These are phyloP conservation scores for Kurtzmaniella natalensis DNA, from an alignment of 1,139 yeast species.

Conservation along the genomic window DNA sequence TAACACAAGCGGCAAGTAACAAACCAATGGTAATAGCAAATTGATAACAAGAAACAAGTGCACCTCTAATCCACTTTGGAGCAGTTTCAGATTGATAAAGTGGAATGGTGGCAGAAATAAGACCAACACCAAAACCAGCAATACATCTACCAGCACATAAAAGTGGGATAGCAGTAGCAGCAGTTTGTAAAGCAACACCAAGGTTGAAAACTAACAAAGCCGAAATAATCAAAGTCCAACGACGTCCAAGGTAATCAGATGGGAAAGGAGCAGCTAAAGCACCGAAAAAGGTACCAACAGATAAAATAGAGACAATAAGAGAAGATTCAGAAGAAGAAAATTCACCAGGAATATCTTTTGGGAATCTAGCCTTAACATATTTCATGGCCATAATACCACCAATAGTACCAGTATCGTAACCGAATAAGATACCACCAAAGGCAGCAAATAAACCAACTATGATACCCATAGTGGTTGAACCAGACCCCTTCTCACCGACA, in stretches of 20 bases:
- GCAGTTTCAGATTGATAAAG: conserved; percentile 64
- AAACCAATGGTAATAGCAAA: conserved; percentile 61
- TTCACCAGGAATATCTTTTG: conserved; percentile 28
- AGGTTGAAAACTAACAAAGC: conserved; percentile 52
- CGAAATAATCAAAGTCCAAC: conserved; percentile 47
- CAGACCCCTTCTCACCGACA: conserved; percentile 43
- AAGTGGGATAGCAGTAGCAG: conserved; percentile 37
- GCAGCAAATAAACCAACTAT: conserved; percentile 48
- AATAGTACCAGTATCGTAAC: conserved; percentile 79
- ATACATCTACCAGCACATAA: conserved; percentile 55
- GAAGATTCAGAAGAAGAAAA: conserved; percentile 57
- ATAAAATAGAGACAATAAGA: conserved; percentile 62
- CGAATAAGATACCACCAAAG: conserved; percentile 66
- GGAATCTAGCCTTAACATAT: conserved; percentile 53
- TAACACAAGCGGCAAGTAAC: conserved; percentile 60
- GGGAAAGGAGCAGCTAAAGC: conserved; percentile 52
- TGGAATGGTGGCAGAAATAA: conserved; percentile 59
- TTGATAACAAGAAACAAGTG: conserved; percentile 61
- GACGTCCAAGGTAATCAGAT: conserved; percentile 58
- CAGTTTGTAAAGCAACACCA: conserved; percentile 61
- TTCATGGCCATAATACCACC: conserved; percentile 74
- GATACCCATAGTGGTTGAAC: conserved; percentile 46
- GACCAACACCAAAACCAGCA: conserved; percentile 66
- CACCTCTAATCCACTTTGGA: conserved; percentile 69
- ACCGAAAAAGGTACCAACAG: conserved; percentile 72